These are phyloP conservation scores for Yamadazyma dendronema DNA, from an alignment of 1,139 yeast species.

Conservation along the genomic window DNA sequence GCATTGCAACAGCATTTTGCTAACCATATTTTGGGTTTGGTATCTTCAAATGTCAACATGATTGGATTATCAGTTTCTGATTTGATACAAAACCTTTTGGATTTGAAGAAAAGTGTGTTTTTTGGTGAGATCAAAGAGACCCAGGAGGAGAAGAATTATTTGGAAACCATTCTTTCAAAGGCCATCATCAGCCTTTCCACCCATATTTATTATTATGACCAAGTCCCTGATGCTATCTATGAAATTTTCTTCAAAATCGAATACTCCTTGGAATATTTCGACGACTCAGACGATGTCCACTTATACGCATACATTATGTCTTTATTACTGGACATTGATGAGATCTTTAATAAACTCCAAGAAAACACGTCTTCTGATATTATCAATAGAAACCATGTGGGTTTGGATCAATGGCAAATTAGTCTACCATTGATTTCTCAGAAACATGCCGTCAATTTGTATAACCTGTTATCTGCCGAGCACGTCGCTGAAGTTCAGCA, in stretches of 20 bases:
- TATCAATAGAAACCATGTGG: slow-evolving; percentile 41
- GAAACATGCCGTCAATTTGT: slow-evolving; percentile 14
- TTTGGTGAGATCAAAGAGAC: slow-evolving; percentile 20
- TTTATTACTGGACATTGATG: slow-evolving; percentile 32
- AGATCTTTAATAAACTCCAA: slow-evolving; percentile 31
- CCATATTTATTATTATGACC: slow-evolving; percentile 77
- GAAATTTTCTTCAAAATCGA: slow-evolving; percentile 49
- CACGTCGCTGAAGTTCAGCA: slow-evolving; percentile 32
- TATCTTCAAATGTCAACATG: slow-evolving; percentile 79
- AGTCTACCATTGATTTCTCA: slow-evolving; percentile 36
- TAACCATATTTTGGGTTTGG: slow-evolving; percentile 57
- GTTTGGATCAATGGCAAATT: slow-evolving; percentile 44
- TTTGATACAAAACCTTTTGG: slow-evolving; percentile 61
- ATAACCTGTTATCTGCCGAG: slow-evolving; percentile 18
- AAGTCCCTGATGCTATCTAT: slow-evolving; percentile 70
- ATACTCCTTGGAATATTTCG: slow-evolving; percentile 26
- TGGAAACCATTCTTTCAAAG: slow-evolving; percentile 35
- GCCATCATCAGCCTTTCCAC: slow-evolving; percentile 64
- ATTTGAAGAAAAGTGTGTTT: slow-evolving; percentile 53
- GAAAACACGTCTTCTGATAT: slow-evolving; percentile 25
- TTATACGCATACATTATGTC: slow-evolving; percentile 27
- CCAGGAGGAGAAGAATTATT: slow-evolving; percentile 22
- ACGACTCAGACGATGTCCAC: slow-evolving; percentile 15
- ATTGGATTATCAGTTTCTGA: slow-evolving; percentile 90
- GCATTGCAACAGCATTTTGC: slow-evolving; percentile 50